Percentiles rank a stretch among this genome's conserved stretches.
These are phyloP conservation scores for Blastobotrys capitulatus DNA, from an alignment of 1,139 yeast genomes.

Conservation along the genomic window DNA sequence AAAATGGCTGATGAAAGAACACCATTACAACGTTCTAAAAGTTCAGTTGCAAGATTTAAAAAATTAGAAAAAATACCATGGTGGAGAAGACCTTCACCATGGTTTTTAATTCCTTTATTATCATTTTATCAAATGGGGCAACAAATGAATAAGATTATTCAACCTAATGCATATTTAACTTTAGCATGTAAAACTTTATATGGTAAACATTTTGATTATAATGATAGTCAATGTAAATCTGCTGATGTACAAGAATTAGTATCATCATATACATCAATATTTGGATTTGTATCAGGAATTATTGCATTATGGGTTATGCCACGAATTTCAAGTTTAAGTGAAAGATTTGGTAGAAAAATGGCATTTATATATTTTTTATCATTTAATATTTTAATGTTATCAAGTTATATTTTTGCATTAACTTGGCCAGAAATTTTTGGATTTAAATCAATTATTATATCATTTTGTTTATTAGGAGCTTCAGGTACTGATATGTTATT, in stretches of 20 bases:
- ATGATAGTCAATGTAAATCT: not conserved
- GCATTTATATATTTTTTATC: not conserved
- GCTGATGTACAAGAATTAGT: constrained; percentile 5
- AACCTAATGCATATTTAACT: constrained; percentile 1
- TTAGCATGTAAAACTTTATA: constrained; percentile 3
- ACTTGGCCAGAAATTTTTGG: not conserved
- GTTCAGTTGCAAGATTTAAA: not conserved
- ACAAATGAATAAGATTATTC: not conserved
- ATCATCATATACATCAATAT: not conserved
- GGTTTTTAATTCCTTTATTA: constrained; percentile 1
- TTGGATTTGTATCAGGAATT: not conserved
- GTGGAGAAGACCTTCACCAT: constrained; percentile 7
- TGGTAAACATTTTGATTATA: not conserved
- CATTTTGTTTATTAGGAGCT: not conserved
- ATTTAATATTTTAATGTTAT: not conserved
- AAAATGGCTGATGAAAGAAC: no score
- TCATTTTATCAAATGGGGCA: constrained; percentile 2
- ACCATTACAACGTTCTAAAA: not conserved
- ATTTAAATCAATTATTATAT: not conserved
- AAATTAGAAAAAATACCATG: not conserved
- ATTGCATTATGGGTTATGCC: constrained; percentile 5
- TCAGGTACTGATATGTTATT: constrained; percentile 6
- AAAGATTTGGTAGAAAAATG: constrained; percentile 1
- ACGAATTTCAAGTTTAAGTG: constrained; percentile 2
- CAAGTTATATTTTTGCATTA: not conserved